These are phyloP conservation scores for Hirsutella rhossiliensis DNA, from an alignment of 2,329 filamentous ascomycete genomes.

Conservation along the genomic window DNA sequence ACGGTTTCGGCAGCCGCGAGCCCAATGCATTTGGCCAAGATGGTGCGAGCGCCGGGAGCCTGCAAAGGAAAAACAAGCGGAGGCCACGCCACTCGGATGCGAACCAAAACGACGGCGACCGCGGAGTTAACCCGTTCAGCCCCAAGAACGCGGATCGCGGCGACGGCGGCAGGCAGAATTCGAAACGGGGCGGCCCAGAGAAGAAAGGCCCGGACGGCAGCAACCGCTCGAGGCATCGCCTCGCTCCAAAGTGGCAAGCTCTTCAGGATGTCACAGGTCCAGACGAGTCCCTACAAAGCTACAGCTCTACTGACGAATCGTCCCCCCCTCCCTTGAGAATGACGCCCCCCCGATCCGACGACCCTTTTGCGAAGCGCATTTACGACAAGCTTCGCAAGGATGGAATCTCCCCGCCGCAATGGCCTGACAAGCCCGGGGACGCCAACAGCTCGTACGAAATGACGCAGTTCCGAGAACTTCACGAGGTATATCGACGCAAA, in stretches of 20 bases:
- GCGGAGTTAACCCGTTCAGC: background rate
- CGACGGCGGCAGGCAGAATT: conserved; percentile 10
- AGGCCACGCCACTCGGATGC: conserved; percentile 3
- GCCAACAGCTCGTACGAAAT: conserved; percentile 37
- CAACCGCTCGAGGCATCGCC: conserved; percentile 4
- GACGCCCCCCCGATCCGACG: conserved; percentile 13
- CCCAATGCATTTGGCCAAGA: conserved; percentile 16
- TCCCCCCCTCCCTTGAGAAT: conserved; percentile 10
- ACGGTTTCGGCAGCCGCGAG: conserved; percentile 18
- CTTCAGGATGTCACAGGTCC: background rate
- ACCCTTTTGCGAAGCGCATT: conserved; percentile 37
- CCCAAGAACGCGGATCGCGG: conserved; percentile 12
- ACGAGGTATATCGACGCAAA: conserved; percentile 43
- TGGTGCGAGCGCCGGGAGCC: conserved; percentile 12
- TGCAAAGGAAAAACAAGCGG: conserved; percentile 14
- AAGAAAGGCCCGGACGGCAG: conserved; percentile 7
- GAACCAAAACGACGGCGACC: conserved; percentile 12
- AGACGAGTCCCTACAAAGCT: conserved; percentile 3
- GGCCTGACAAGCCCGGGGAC: conserved; percentile 43
- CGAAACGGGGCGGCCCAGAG: conserved; percentile 11
- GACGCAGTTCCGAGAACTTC: conserved; percentile 41
- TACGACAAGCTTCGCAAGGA: conserved; percentile 41
- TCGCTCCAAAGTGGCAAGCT: conserved; percentile 2
- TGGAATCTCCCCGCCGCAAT: conserved; percentile 38
- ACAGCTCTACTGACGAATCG: conserved; percentile 5